A percentile compares a stretch with the other conserved stretches of the same genome.
Conservation (phyloP, 441 rosid genomes). For the Arabidopsis lyrata region DNA sequence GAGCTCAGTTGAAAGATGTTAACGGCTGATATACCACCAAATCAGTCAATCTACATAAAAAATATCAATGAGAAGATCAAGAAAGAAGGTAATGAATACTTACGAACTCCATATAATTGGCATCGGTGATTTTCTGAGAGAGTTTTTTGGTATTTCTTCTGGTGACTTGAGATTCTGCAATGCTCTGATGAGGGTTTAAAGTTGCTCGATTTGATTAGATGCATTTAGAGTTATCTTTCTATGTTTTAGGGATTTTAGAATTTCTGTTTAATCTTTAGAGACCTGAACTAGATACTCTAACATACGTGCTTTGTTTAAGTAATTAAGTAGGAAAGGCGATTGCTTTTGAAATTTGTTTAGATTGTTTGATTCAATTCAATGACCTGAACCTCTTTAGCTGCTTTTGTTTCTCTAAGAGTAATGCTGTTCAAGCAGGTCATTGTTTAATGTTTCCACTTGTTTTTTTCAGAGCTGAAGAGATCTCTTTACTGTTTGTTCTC, state of each 20-base stretch:
- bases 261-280: slow-evolving; percentile 1
- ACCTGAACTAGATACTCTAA: not conserved
- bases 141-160: not conserved
- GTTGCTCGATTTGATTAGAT: not conserved
- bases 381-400: not conserved
- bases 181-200: not conserved
- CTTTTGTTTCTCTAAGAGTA: slow-evolving; percentile 4
- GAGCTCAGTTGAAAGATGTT: slow-evolving; percentile 54
- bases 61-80: slow-evolving; percentile 90
- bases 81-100: slow-evolving; percentile 71
- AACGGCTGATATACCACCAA: slow-evolving; percentile 89
- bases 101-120: too few species aligned
- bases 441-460: slow-evolving; percentile 6
- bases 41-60: slow-evolving; percentile 82
- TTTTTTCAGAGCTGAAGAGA: slow-evolving; percentile 79
- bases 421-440: slow-evolving; percentile 9
- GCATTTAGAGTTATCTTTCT: slow-evolving; percentile 6
- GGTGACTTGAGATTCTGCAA: slow-evolving; percentile 6
- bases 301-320: not conserved
- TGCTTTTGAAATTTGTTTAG: not conserved
- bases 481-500: slow-evolving; percentile 89
- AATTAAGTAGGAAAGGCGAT: not conserved
- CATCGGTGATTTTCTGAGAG: not conserved
- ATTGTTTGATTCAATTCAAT: not conserved
- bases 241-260: slow-evolving; percentile 26